Percentiles rank a stretch among this genome's conserved stretches.
Evolutionary conservation across 225 moss, liverwort and hornwort genomes (phyloP).

Genomic region (Bryum argenteum): DNA sequence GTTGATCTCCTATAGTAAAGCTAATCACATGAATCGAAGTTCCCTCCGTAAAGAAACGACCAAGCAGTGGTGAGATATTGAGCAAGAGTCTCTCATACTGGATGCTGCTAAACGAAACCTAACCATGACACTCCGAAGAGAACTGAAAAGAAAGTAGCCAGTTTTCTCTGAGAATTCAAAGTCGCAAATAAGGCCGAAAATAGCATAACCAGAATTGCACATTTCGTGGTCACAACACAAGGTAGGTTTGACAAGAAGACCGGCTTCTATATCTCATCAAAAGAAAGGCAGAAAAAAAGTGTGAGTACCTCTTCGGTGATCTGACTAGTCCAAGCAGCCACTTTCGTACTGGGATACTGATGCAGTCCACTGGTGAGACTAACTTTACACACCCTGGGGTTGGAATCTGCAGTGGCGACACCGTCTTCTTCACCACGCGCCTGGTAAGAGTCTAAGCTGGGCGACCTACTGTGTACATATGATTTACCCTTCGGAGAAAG

Average conservation of each 20-base stretch:
- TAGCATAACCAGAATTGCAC: neutral
- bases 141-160: neutral
- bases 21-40: neutral
- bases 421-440: slow-evolving; percentile 20
- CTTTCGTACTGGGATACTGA: slow-evolving; percentile 48
- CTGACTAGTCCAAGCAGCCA: slow-evolving; percentile 57
- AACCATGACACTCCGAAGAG: neutral
- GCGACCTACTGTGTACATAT: slow-evolving; percentile 13
- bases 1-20: neutral
- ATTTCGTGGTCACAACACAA: neutral
- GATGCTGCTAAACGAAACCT: too few species aligned
- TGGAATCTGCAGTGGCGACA: neutral
- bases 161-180: too few species aligned
- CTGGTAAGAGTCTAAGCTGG: slow-evolving; percentile 17
- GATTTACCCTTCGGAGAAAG: slow-evolving; percentile 50
- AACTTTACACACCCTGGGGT: slow-evolving; percentile 22
- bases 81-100: neutral
- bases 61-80: neutral
- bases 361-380: slow-evolving; percentile 31
- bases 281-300: neutral
- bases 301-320: slow-evolving; percentile 29
- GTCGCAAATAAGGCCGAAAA: neutral
- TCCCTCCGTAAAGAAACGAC: neutral
- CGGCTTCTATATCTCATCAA: too few species aligned
- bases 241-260: neutral